phyloP scores from a whole-genome alignment of 1,284 basidiomycete genomes.

The Malassezia japonica region DNA sequence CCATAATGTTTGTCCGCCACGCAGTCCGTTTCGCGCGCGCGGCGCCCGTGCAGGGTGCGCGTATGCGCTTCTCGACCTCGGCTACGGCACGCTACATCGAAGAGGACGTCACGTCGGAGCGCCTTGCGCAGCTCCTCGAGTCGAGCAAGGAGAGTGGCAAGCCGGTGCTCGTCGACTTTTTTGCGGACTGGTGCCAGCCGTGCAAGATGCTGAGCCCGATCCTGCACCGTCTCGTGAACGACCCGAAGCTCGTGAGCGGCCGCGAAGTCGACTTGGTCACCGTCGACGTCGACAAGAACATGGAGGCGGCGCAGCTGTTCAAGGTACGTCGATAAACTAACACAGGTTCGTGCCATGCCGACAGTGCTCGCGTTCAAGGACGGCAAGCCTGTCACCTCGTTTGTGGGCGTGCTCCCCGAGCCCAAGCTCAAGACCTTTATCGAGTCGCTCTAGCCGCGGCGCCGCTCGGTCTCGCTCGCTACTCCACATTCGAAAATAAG shows the following conservation, averaged over 20 bases:
- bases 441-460: conserved; percentile 16
- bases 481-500: too few relatives aligned
- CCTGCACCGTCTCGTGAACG: conserved; percentile 21
- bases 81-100: conserved; percentile 6
- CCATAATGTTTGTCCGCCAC: too few relatives aligned
- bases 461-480: too few relatives aligned
- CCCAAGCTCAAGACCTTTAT: conserved; percentile 30
- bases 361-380: conserved; percentile 29
- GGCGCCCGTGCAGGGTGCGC: not conserved
- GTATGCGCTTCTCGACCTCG: conserved; percentile 6
- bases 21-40: too few relatives aligned
- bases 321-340: conserved; percentile 4
- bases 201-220: conserved; percentile 36
- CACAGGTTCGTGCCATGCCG: conserved; percentile 27
- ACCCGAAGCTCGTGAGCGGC: conserved; percentile 19
- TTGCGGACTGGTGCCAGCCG: conserved; percentile 34
- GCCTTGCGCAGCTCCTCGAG: conserved; percentile 8
- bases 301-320: conserved; percentile 24
- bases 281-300: conserved; percentile 29
- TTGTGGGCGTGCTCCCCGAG: conserved; percentile 33
- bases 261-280: conserved; percentile 26
- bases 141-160: not conserved
- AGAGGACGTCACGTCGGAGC: conserved; percentile 12
- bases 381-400: conserved; percentile 25
- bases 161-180: conserved; percentile 32